Percentiles rank a stretch among this genome's conserved stretches.
These are phyloP conservation scores for Leersia perrieri DNA, from an alignment of 176 grass and related monocot genomes.

Conservation along the genomic window DNA sequence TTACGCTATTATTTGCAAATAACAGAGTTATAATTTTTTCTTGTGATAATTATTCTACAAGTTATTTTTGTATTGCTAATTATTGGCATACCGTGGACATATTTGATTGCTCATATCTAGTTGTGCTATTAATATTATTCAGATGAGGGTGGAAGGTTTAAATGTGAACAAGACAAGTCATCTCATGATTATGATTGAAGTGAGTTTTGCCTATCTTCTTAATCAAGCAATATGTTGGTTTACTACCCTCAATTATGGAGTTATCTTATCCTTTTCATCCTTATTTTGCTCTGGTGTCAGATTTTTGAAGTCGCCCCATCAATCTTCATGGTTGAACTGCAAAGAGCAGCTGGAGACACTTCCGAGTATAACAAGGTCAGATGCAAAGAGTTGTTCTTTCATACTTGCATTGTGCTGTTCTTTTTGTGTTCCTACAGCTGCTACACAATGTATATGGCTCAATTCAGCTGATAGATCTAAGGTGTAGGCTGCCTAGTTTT, in stretches of 20 bases:
- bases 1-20: neutral
- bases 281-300: constrained; percentile 37
- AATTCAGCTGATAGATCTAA: neutral
- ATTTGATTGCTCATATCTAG: constrained; percentile 22
- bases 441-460: neutral
- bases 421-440: constrained; percentile 3
- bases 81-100: neutral
- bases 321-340: constrained; percentile 87
- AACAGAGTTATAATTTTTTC: neutral
- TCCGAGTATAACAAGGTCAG: constrained; percentile 79
- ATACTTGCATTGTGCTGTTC: neutral
- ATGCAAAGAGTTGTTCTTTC: constrained; percentile 1
- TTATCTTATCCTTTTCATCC: neutral
- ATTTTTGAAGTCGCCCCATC: constrained; percentile 95
- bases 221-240: constrained; percentile 16
- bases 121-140: constrained; percentile 35
- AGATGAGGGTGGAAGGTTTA: constrained; percentile 91
- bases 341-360: constrained; percentile 74
- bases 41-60: neutral
- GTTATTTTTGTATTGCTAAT: constrained; percentile 3
- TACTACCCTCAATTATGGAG: neutral
- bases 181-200: constrained; percentile 88
- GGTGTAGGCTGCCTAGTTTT: neutral
- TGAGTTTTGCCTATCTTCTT: constrained; percentile 44
- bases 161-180: constrained; percentile 68